phyloP scores from a whole-genome alignment of 75 land plant genomes.

The Selaginella moellendorffii region DNA sequence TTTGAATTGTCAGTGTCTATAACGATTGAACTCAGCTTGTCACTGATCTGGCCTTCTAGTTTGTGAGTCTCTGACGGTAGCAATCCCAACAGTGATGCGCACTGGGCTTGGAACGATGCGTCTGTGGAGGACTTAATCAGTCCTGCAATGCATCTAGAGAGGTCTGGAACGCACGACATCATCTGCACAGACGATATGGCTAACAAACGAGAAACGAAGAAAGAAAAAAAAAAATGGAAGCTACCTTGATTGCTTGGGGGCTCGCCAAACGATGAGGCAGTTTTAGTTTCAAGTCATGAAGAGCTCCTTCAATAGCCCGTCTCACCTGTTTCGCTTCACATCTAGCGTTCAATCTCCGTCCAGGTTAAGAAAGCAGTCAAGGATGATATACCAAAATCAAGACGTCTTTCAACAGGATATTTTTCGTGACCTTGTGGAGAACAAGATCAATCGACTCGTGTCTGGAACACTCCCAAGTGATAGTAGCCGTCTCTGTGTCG shows the following conservation, averaged over 20 bases:
- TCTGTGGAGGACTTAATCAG: not conserved
- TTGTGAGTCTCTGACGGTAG: not conserved
- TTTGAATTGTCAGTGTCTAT: too few relatives aligned
- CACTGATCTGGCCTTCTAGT: not conserved
- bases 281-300: not conserved
- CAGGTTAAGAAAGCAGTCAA: not conserved
- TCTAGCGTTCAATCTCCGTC: not conserved
- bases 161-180: not conserved
- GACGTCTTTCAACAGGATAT: not conserved
- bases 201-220: too few relatives aligned
- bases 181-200: too few relatives aligned
- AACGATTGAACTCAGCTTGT: slow-evolving; percentile 1
- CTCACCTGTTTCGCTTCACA: not conserved
- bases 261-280: not conserved
- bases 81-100: not conserved
- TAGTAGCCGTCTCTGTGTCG: not conserved
- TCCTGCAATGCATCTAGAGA: slow-evolving; percentile 4
- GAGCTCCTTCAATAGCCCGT: not conserved
- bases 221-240: not conserved
- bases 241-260: slow-evolving; percentile 3
- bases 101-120: not conserved
- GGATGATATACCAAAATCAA: not conserved
- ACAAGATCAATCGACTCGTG: not conserved
- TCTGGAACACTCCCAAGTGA: not conserved
- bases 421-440: not conserved